Evolutionary conservation across 108 stramenopile genomes (phyloP).

Genomic region (Cylindrotheca fusiformis): DNA sequence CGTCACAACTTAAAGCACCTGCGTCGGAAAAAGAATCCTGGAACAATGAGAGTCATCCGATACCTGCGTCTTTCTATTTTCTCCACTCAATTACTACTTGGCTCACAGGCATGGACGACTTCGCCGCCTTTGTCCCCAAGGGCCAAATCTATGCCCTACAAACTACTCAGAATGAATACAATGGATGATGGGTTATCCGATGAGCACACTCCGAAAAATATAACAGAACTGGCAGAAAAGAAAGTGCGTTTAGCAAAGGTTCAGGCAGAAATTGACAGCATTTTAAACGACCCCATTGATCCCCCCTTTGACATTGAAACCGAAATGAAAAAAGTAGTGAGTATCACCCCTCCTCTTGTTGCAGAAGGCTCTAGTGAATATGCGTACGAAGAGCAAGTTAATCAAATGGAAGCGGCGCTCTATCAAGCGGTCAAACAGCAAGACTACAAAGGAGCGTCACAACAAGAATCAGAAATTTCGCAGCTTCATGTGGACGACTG

Average conservation of each 20-base stretch:
- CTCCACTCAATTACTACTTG: too few relatives aligned
- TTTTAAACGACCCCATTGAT: slow-evolving; percentile 39
- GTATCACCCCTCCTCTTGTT: slow-evolving; percentile 33
- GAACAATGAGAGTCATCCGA: too few relatives aligned
- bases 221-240: slow-evolving; percentile 8
- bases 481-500: slow-evolving; percentile 80
- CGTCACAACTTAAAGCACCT: too few relatives aligned
- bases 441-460: slow-evolving; percentile 46
- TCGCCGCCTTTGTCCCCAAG: too few relatives aligned
- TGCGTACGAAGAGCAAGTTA: slow-evolving; percentile 33
- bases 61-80: too few relatives aligned
- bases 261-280: slow-evolving; percentile 52
- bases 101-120: too few relatives aligned
- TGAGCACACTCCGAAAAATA: slow-evolving; percentile 6
- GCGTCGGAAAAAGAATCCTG: too few relatives aligned
- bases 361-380: slow-evolving; percentile 25
- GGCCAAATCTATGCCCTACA: too few relatives aligned
- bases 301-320: slow-evolving; percentile 55
- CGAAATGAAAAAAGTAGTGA: slow-evolving; percentile 51
- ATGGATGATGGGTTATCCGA: background rate
- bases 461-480: slow-evolving; percentile 52
- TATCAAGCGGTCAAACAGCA: slow-evolving; percentile 41
- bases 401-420: slow-evolving; percentile 40
- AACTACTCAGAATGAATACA: too few relatives aligned
- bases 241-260: slow-evolving; percentile 36